A percentile compares a stretch with the other conserved stretches of the same genome.
These are phyloP conservation scores for Ceratorhiza oryzae-sativae DNA, from an alignment of 1,284 basidiomycete species.

Conservation along the genomic window DNA sequence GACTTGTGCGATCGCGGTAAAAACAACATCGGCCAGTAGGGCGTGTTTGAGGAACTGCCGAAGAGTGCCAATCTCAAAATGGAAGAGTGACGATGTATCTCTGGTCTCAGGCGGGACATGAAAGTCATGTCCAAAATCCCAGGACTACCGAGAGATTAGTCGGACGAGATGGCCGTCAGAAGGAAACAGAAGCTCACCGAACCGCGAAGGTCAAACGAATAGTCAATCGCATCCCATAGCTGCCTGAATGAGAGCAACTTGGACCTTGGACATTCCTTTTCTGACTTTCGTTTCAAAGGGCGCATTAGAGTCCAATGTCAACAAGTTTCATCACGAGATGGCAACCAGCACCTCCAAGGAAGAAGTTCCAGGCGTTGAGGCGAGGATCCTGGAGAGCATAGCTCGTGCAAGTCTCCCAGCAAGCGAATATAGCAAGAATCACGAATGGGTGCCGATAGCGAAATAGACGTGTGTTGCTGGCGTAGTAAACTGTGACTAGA, in stretches of 20 bases:
- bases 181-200: neutral
- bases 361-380: conserved; percentile 22
- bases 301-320: conserved; percentile 13
- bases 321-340: conserved; percentile 17
- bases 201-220: conserved; percentile 27
- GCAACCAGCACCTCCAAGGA: conserved; percentile 11
- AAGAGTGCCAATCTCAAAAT: conserved; percentile 16
- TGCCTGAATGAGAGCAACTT: conserved; percentile 11
- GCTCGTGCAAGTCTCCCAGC: conserved; percentile 21
- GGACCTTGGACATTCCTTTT: neutral
- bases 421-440: conserved; percentile 24
- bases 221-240: conserved; percentile 25
- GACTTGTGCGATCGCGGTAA: conserved; percentile 4
- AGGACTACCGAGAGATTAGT: neutral
- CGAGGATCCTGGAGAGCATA: conserved; percentile 26
- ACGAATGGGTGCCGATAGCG: conserved; percentile 24
- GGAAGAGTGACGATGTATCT: conserved; percentile 1
- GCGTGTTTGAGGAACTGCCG: conserved; percentile 14
- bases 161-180: neutral
- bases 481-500: conserved; percentile 19
- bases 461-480: conserved; percentile 29
- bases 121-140: conserved; percentile 23
- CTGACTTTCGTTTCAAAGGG: conserved; percentile 26
- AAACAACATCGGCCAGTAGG: neutral
- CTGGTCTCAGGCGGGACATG: conserved; percentile 27